Evolutionary conservation across 352 stramenopile genomes (phyloP), one percentile per base, ranked within the genome.

Genomic region (Elongisporangium undulatum): DNA sequence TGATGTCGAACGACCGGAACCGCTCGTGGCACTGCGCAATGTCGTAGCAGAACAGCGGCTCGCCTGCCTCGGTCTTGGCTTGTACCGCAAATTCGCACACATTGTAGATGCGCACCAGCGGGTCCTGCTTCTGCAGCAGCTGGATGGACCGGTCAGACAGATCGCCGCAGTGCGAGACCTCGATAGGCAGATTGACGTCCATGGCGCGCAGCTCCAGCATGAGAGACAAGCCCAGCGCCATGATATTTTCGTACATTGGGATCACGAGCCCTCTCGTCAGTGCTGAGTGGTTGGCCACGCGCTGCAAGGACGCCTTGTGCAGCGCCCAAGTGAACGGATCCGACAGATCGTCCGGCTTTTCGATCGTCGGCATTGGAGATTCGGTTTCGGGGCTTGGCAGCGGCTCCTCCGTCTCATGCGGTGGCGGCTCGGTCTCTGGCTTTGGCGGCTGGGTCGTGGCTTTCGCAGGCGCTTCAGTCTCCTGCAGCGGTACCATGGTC

Each of bases 1-100:
- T 90, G 58, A 92, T 82, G 48, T 69, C 65, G 52, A 89, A 92
- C 45, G 62, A 72, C 2, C 82, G 74, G 63, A 78, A 90, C 10
- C 60, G 65, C 53, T 65, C 58, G 23, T 83, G 69, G 56, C 82
- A 92, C 20, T 71, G 49, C 9, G 64, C 55, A 3, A 79, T 23
- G 39, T 72, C 58, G 3, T 67, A 59, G 41, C 82, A 92, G 60
- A 92, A 92, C 20, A 80, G 21, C 4, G 67, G 68, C 49, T 58
- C 66, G 0, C 23, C 21, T 8, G 72, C 15, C 15, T 34, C 41
- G 0, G 49, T 17, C 23, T 72, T 24, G 1, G 65, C 64, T 17
- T 56, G 55, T 1, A 59, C 64, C n/a, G 82, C 82, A 17, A 61
- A 20, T 19, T 74, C 66, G 51, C 80, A 92, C 15, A 83, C 80